phyloP scores from a whole-genome alignment of 306 rosid genomes.

The Heteromeles arbutifolia region DNA sequence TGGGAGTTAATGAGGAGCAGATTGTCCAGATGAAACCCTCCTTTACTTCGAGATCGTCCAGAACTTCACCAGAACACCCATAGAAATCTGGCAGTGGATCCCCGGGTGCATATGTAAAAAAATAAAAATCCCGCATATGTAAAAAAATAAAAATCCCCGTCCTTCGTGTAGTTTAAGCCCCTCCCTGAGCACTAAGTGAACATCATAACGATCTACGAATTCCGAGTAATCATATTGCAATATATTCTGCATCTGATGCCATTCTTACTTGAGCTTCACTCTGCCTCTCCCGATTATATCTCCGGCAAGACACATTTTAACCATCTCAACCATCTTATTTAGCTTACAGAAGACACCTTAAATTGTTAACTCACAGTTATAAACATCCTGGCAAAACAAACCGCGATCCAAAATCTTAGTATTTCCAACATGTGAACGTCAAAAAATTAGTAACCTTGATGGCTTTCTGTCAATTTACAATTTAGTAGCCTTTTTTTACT shows the following conservation, averaged over 20 bases:
- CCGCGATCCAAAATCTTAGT: neutral
- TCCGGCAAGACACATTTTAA: no score
- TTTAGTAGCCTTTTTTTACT: slow-evolving; percentile 4
- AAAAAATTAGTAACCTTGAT: neutral
- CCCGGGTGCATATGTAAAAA: neutral
- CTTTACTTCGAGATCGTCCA: slow-evolving; percentile 53
- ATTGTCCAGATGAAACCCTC: slow-evolving; percentile 90
- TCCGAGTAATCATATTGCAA: neutral
- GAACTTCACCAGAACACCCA: slow-evolving; percentile 9
- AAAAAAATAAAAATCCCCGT: neutral
- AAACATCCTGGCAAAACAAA: neutral
- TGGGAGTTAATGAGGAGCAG: slow-evolving; percentile 71
- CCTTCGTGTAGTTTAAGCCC: neutral
- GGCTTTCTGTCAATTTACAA: slow-evolving; percentile 7
- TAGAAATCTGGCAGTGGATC: neutral
- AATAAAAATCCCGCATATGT: neutral
- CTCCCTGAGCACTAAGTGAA: neutral
- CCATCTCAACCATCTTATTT: no score
- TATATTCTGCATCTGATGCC: no score
- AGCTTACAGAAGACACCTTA: neutral
- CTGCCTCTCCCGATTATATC: no score
- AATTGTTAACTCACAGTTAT: neutral
- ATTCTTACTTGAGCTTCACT: no score
- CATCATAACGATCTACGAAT: neutral
- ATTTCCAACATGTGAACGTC: neutral